phyloP scores from a whole-genome alignment of 192 early-diverging fungal species.

The Umbelopsis sp. region DNA sequence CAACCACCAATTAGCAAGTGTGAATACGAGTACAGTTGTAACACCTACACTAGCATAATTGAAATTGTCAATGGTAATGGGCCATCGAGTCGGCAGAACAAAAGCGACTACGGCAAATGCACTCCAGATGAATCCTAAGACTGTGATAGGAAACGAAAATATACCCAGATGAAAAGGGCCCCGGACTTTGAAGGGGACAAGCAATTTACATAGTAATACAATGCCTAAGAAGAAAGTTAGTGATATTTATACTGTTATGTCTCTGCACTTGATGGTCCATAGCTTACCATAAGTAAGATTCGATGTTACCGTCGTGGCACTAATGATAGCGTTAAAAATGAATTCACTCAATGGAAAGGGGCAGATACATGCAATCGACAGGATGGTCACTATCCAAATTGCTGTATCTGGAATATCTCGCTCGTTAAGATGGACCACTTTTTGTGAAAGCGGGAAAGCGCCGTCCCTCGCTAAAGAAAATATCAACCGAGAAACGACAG shows the following conservation, averaged over 20 bases:
- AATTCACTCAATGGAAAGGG: conserved; percentile 35
- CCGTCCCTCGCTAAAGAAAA: conserved; percentile 57
- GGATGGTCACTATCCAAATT: neutral
- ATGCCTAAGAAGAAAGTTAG: conserved; percentile 13
- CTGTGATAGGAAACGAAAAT: conserved; percentile 26
- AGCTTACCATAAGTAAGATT: conserved; percentile 35
- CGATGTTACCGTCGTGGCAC: conserved; percentile 30
- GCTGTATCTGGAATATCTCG: conserved; percentile 26
- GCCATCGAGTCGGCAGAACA: conserved; percentile 35
- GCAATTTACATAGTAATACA: conserved; percentile 26
- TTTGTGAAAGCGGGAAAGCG: conserved; percentile 27
- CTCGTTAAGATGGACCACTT: conserved; percentile 9
- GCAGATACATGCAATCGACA: conserved; percentile 23
- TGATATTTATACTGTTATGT: too few species aligned
- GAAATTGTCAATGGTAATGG: conserved; percentile 27
- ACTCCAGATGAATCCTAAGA: conserved; percentile 28
- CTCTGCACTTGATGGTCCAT: neutral
- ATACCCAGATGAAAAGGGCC: conserved; percentile 32
- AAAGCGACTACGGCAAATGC: conserved; percentile 32
- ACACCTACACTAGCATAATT: conserved; percentile 32
- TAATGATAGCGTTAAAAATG: conserved; percentile 33
- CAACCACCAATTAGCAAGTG: neutral
- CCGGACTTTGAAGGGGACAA: neutral
- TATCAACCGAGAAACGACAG: conserved; percentile 48
- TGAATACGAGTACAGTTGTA: conserved; percentile 9